phyloP scores from a whole-genome alignment of 305 asterid genomes.

The Ruellia speciosa region DNA sequence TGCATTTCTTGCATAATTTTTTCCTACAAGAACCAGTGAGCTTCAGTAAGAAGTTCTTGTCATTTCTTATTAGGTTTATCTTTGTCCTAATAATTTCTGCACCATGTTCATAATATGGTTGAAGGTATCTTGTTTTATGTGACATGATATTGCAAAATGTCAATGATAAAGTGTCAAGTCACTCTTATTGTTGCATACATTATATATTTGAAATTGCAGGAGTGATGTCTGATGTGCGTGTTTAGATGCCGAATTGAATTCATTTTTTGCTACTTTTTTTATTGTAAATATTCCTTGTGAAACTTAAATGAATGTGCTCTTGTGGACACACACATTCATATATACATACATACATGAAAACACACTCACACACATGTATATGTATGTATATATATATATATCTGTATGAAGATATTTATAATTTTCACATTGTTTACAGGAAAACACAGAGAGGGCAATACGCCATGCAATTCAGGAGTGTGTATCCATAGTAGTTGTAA shows the following conservation, averaged over 20 bases:
- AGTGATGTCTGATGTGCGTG: conserved; percentile 2
- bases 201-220: conserved; percentile 4
- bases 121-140: not conserved
- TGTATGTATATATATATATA: no score
- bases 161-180: not conserved
- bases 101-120: no score
- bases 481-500: conserved; percentile 78
- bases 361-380: no score
- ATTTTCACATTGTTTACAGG: conserved; percentile 37
- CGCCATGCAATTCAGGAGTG: conserved; percentile 94
- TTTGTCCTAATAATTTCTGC: no score
- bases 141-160: not conserved
- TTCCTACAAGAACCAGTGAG: no score
- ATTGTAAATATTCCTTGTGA: not conserved
- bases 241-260: conserved; percentile 3
- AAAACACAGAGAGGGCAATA: conserved; percentile 92
- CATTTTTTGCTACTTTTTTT: not conserved
- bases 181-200: not conserved
- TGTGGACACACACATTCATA: no score
- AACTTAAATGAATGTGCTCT: no score
- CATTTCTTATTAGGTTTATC: no score
- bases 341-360: no score
- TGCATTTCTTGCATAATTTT: not conserved
- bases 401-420: not conserved
- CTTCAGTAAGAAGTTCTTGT: no score